Base-by-base conservation (phyloP, 768 basidiomycete genomes). In the Lactarius sanguifluus region DNA sequence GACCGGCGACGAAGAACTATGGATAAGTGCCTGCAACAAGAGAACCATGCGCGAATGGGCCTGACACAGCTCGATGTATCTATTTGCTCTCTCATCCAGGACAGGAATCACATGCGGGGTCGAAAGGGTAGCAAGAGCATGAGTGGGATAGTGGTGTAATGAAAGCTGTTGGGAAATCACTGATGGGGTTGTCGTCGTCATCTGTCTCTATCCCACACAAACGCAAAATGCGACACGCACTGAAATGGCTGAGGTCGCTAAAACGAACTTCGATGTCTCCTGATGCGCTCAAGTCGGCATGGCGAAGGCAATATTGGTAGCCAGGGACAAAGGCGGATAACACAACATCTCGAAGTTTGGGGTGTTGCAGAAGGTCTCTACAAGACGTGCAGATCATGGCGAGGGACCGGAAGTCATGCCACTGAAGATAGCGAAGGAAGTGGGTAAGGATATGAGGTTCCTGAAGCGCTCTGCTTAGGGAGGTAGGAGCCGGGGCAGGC, bases 1-100 rank as follows among this genome's bases (percentile, higher is more conserved):
- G 5, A 75, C 74, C 5, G 79, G 74, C 50, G 80, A 71, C 25
- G 76, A 72, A 0, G 86, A 85, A 65, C 87, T 86, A 72, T 92
- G 86, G 0, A 87, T 85, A 52, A 91, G 77, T 2, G 89, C 84
- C 70, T 92, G 91, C 4, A 92, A 77, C 20, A 91, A 79, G 20
- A 93, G 82, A 25, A 91, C 86, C 70, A 90, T 85, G 12, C 90
- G 85, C 16, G 91, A 89, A 72, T 93, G 90, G 3, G 87, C 83
- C 28, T 82, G 82, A 2, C 85, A 77, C 10, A 90, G 76, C 3
- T 80, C 75, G 38, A 79, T 76, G n/a, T 86, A 77, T 47, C 78
- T 79, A 16, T 74, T 62, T 5, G 78, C 77, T 58, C 72, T 69
- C 56, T 70, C 69, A 68, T 80, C 76, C 66, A 79, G 75, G 15